phyloP scores from a whole-genome alignment of 768 basidiomycete genomes.

The Pleurotus tuber-regium region DNA sequence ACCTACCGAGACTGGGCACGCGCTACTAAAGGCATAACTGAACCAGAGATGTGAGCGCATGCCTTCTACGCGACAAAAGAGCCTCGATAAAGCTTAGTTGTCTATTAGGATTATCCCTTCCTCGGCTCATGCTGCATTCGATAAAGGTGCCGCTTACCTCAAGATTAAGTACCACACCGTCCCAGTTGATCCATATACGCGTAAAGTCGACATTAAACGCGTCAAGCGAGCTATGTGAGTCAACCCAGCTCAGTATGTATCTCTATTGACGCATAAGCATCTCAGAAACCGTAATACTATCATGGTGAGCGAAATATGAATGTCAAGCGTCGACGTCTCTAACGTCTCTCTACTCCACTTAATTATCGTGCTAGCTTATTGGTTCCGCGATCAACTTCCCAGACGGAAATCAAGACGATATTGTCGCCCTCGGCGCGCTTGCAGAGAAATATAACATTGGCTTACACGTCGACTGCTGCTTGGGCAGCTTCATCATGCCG shows the following conservation, averaged over 20 bases:
- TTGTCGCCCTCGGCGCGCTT: conserved; percentile 71
- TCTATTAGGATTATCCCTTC: conserved; percentile 74
- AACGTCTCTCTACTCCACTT: neutral
- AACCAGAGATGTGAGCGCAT: conserved; percentile 94
- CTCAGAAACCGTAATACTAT: conserved; percentile 86
- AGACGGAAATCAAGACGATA: conserved; percentile 86
- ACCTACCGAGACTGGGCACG: conserved; percentile 92
- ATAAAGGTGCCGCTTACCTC: conserved; percentile 89
- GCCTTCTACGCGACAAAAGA: too few relatives aligned
- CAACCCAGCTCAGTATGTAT: too few relatives aligned
- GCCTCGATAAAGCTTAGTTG: too few relatives aligned
- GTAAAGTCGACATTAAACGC: conserved; percentile 72
- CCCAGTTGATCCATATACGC: conserved; percentile 73
- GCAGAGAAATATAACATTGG: conserved; percentile 77
- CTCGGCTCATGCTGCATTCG: conserved; percentile 92
- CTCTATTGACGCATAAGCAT: too few relatives aligned
- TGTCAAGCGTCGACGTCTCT: conserved; percentile 3
- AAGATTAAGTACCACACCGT: conserved; percentile 87
- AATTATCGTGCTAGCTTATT: conserved; percentile 52
- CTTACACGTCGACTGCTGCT: conserved; percentile 92
- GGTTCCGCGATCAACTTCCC: conserved; percentile 87
- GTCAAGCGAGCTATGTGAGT: conserved; percentile 88
- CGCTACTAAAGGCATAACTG: conserved; percentile 79
- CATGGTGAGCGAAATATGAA: too few relatives aligned
- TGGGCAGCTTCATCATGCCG: conserved; percentile 92